Percentiles rank a stretch among this genome's conserved stretches.
phyloP scores from a whole-genome alignment of 2,329 filamentous ascomycete species.

The Fusarium udum region DNA sequence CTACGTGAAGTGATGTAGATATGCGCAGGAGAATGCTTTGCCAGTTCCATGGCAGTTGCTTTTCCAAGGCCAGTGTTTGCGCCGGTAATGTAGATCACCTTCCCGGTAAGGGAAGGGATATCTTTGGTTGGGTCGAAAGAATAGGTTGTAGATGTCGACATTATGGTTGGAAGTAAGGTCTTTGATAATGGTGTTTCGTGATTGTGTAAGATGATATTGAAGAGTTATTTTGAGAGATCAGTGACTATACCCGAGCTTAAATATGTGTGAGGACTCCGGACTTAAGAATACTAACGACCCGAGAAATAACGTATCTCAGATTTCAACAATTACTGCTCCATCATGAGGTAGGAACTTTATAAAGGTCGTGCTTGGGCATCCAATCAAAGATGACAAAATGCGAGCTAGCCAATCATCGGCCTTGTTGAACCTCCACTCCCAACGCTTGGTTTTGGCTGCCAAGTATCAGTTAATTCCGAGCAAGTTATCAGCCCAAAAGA shows the following conservation, averaged over 20 bases:
- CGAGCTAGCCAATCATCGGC: background rate
- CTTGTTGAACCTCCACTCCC: fast-evolving
- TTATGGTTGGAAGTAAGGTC: fast-evolving
- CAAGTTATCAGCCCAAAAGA: background rate
- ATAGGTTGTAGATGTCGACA: background rate
- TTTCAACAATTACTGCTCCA: background rate
- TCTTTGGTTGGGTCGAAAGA: background rate
- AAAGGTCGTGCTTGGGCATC: fast-evolving
- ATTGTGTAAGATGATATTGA: background rate
- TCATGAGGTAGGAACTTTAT: fast-evolving
- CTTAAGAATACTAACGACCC: background rate
- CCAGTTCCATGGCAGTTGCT: background rate
- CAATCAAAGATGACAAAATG: background rate
- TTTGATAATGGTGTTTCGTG: background rate
- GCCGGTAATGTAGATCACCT: background rate
- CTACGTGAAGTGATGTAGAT: background rate
- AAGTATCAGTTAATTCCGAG: background rate
- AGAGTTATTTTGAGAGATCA: background rate
- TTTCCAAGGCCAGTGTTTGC: slow-evolving; percentile 6
- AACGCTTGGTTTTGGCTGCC: background rate
- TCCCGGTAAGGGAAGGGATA: background rate
- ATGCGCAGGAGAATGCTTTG: background rate
- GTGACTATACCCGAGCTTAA: background rate
- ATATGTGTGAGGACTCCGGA: fast-evolving
- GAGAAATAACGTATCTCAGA: background rate